Evolutionary conservation across 179 eudicot genomes (phyloP).

Genomic region (Monotropa hypopitys): DNA sequence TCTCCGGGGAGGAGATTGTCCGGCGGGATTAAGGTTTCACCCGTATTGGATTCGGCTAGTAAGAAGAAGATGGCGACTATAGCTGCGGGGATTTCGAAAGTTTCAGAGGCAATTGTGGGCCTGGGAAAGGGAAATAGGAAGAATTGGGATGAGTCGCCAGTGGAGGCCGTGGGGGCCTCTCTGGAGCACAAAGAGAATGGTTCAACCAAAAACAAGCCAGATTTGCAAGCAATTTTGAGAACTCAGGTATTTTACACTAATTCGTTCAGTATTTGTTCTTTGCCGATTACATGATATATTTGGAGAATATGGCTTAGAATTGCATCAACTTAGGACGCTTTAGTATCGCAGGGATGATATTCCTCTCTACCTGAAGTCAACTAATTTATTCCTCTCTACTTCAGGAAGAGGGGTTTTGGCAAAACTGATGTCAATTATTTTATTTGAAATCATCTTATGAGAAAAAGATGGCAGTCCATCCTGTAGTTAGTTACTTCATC

Average conservation of each 20-base stretch:
- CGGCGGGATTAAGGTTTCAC: conserved; percentile 32
- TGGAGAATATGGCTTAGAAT: background rate
- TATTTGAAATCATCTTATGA: background rate
- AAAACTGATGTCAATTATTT: background rate
- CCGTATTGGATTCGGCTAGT: conserved; percentile 39
- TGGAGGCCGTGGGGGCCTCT: conserved; percentile 15
- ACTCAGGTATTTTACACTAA: conserved; percentile 98
- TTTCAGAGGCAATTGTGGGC: conserved; percentile 39
- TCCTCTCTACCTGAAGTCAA: background rate
- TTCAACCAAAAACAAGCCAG: conserved; percentile 39
- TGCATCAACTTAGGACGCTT: background rate
- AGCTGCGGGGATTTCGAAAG: conserved; percentile 53
- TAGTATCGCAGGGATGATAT: background rate
- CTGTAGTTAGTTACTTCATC: background rate
- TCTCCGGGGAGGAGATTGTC: conserved; percentile 59
- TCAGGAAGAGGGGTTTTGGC: background rate
- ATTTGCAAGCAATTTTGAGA: conserved; percentile 61
- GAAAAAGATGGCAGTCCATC: background rate
- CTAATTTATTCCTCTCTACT: too few relatives aligned
- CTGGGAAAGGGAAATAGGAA: conserved; percentile 49
- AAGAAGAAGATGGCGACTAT: conserved; percentile 55
- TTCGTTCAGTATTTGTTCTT: background rate
- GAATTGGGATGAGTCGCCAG: conserved; percentile 69
- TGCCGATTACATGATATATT: background rate
- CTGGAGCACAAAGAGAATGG: conserved; percentile 33